Evolutionary conservation across 352 stramenopile species (phyloP), one percentile per base, ranked within the genome.

Genomic region (Thalassiosira sp.): DNA sequence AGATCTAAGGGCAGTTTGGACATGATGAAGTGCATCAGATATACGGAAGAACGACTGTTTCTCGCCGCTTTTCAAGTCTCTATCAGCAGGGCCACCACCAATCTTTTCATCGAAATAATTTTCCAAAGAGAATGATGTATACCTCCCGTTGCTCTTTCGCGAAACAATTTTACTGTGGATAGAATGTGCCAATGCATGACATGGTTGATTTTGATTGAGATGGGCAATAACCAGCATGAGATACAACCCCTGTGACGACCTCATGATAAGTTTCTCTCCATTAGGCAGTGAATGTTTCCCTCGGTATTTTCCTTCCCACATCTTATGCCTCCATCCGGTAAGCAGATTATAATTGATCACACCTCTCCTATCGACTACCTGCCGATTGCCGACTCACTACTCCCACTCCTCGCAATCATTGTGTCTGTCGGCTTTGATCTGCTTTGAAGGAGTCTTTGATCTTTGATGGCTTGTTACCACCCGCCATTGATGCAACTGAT

Each of bases 1-100:
- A 11, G 79, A 83, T 53, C 74, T 35, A 22, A 89, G 35, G 16
- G 60, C 59, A 42, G 59, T 60, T 51, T 67, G 56, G 24, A 84
- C 6, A 35, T 57, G 49, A n/a, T 33, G 20, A 20, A 73, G 53
- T 3, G 37, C 24, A 13, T 18, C 35, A 15, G 61, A 62, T 56
- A 31, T 42, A 31, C n/a, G 5, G 16, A 56, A 46, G 13, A 25
- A 10, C 16, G 18, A 16, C 13, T 45, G 22, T 18, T 52, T 33
- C 51, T 64, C 20, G 27, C 37, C 25, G n/a, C 31, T 51, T 57
- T 16, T n/a, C 25, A 46, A 1, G 28, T 37, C 28, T 40, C 31
- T 42, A 54, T 15, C 0, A 20, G n/a, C 33, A 56, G 0, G 33
- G 20, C 31, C 13, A 52, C 22, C 51, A 16, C 10, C 0, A 20